phyloP scores from a whole-genome alignment of 805 yeast genomes.

The Hanseniaspora jakobsenii region DNA sequence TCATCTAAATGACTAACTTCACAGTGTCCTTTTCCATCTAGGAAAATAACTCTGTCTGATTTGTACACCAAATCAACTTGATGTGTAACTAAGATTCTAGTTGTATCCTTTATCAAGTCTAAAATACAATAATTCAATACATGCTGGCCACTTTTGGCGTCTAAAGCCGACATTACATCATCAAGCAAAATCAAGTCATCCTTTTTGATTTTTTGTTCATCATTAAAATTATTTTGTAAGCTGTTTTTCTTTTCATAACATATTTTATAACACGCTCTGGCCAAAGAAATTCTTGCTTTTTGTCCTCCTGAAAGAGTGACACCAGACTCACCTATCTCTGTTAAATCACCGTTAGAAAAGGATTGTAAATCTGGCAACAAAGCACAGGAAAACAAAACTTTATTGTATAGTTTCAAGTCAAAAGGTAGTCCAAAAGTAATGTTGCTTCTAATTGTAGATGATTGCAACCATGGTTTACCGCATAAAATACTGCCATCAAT shows the following conservation, averaged over 20 bases:
- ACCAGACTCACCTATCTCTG: conserved; percentile 80
- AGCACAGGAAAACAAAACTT: conserved; percentile 54
- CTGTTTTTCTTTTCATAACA: conserved; percentile 38
- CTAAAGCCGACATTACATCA: conserved; percentile 76
- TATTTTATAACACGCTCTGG: conserved; percentile 63
- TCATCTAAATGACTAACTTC: conserved; percentile 51
- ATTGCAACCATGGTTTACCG: conserved; percentile 76
- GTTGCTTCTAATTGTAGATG: conserved; percentile 64
- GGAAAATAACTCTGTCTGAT: conserved; percentile 59
- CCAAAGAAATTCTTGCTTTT: conserved; percentile 68
- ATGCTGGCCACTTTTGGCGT: conserved; percentile 74
- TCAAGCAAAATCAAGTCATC: conserved; percentile 38
- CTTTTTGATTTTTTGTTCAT: too few relatives aligned
- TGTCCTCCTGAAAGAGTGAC: conserved; percentile 83
- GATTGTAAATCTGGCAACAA: conserved; percentile 51
- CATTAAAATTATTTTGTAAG: not conserved
- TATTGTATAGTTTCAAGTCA: conserved; percentile 40
- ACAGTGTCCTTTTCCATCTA: conserved; percentile 51
- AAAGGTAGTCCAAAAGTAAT: conserved; percentile 53
- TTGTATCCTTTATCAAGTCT: conserved; percentile 44
- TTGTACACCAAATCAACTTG: conserved; percentile 58
- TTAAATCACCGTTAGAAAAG: conserved; percentile 61
- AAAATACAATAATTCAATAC: conserved; percentile 57
- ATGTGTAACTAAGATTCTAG: conserved; percentile 74
- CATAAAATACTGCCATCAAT: conserved; percentile 44